phyloP scores from a whole-genome alignment of 1,139 yeast species.

The Debaryomyces subglobosus region DNA sequence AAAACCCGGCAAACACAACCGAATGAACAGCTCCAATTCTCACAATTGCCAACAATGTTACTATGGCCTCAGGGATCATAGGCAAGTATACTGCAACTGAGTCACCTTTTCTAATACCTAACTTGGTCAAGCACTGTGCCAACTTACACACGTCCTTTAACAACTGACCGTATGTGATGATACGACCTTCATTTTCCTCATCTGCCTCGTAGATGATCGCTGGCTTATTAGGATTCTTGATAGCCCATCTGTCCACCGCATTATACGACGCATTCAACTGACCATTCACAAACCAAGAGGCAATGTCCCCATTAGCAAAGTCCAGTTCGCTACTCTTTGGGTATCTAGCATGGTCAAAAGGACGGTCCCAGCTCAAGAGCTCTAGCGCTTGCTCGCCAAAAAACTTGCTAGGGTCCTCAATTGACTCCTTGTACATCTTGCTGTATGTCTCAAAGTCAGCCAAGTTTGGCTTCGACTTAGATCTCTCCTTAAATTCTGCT shows the following conservation, averaged over 20 bases:
- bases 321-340: conserved; percentile 54
- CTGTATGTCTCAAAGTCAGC: conserved; percentile 59
- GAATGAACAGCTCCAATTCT: conserved; percentile 85
- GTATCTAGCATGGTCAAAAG: conserved; percentile 59
- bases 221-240: conserved; percentile 66
- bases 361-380: conserved; percentile 63
- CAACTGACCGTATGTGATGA: conserved; percentile 70
- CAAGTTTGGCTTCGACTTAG: conserved; percentile 51
- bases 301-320: conserved; percentile 65
- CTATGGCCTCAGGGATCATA: conserved; percentile 82
- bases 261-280: conserved; percentile 77
- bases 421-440: conserved; percentile 63
- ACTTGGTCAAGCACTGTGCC: conserved; percentile 64
- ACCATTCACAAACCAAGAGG: conserved; percentile 81
- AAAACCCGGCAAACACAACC: conserved; percentile 83
- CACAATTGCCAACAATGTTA: conserved; percentile 71
- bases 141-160: conserved; percentile 69
- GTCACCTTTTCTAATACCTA: conserved; percentile 80
- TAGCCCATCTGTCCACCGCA: conserved; percentile 81
- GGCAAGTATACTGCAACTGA: conserved; percentile 86
- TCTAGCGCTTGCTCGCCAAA: conserved; percentile 65
- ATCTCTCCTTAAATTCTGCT: conserved; percentile 56
- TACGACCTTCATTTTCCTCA: conserved; percentile 66
- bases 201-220: conserved; percentile 86
- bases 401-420: conserved; percentile 65